phyloP scores from a whole-genome alignment of 2,329 filamentous ascomycete genomes.

The Simplicillium sp. region DNA sequence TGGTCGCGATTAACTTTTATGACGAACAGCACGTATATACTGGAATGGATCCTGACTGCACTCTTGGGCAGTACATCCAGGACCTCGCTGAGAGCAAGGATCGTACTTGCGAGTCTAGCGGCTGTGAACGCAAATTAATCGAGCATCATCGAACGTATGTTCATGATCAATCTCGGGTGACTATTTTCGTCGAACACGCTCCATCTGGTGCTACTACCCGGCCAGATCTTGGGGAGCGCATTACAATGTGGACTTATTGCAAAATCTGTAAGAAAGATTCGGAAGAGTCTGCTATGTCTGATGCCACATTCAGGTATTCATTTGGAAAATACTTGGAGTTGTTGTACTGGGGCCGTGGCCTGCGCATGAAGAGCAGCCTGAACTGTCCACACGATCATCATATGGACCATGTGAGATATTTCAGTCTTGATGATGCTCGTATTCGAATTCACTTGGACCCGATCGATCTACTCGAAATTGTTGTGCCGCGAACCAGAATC shows the following conservation, averaged over 20 bases:
- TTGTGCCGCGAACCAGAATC: constrained; percentile 80
- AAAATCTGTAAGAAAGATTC: constrained; percentile 88
- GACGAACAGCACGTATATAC: constrained; percentile 75
- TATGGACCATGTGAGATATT: constrained; percentile 85
- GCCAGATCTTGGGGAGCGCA: constrained; percentile 47
- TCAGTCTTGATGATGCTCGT: constrained; percentile 77
- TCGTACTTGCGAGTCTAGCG: constrained; percentile 70
- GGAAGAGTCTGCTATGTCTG: constrained; percentile 81
- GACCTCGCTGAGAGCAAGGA: constrained; percentile 72
- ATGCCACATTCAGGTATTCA: constrained; percentile 94
- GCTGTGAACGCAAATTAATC: constrained; percentile 79
- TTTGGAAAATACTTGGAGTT: constrained; percentile 98
- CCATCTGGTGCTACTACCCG: constrained; percentile 30
- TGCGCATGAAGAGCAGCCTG: constrained; percentile 63
- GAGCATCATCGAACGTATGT: constrained; percentile 97
- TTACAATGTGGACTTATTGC: constrained; percentile 97
- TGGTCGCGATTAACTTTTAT: constrained; percentile 89
- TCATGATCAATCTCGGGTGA: constrained; percentile 88
- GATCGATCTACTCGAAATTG: constrained; percentile 86
- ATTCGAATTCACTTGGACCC: constrained; percentile 87
- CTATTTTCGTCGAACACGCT: constrained; percentile 66
- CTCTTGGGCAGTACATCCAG: constrained; percentile 90
- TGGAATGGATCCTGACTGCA: constrained; percentile 75
- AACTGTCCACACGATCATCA: constrained; percentile 85
- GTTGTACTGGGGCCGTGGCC: constrained; percentile 84